phyloP scores from a whole-genome alignment of 176 grass and related monocot species.

The Microstegium vimineum region DNA sequence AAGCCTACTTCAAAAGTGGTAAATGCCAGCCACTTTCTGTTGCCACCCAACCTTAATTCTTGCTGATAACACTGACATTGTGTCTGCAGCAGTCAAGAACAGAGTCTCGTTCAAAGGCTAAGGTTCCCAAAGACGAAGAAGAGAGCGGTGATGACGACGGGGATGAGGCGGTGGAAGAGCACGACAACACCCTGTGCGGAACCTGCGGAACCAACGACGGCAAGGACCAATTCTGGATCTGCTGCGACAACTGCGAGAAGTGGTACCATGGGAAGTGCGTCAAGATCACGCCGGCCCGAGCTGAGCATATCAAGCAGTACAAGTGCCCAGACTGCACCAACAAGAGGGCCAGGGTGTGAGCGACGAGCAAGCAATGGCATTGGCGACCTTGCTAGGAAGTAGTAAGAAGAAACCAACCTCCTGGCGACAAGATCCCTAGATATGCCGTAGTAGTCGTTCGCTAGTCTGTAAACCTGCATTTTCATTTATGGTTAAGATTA shows the following conservation, averaged over 20 bases:
- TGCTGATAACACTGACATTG: not conserved
- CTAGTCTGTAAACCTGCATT: constrained; percentile 40
- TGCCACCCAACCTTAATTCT: not conserved
- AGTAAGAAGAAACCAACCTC: constrained; percentile 19
- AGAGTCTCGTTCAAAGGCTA: constrained; percentile 55
- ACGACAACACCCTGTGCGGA: constrained; percentile 81
- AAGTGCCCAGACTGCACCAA: constrained; percentile 85
- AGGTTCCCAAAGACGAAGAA: constrained; percentile 79
- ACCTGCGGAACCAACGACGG: constrained; percentile 71
- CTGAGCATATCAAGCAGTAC: constrained; percentile 99
- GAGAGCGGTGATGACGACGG: constrained; percentile 46
- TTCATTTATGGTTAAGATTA: not conserved
- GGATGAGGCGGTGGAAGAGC: constrained; percentile 65
- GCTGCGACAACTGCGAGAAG: constrained; percentile 80
- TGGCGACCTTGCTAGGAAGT: not conserved
- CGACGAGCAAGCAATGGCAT: not conserved
- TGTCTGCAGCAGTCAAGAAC: constrained; percentile 48
- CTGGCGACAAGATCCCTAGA: constrained; percentile 24
- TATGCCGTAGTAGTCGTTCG: constrained; percentile 39
- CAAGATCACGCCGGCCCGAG: constrained; percentile 83
- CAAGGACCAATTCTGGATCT: constrained; percentile 94
- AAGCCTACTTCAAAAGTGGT: constrained; percentile 77
- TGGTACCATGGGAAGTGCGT: constrained; percentile 97
- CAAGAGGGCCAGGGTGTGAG: constrained; percentile 71
- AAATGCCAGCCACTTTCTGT: not conserved